These are phyloP conservation scores for Populus hybrid DNA, from an alignment of 441 rosid genomes.

Conservation along the genomic window DNA sequence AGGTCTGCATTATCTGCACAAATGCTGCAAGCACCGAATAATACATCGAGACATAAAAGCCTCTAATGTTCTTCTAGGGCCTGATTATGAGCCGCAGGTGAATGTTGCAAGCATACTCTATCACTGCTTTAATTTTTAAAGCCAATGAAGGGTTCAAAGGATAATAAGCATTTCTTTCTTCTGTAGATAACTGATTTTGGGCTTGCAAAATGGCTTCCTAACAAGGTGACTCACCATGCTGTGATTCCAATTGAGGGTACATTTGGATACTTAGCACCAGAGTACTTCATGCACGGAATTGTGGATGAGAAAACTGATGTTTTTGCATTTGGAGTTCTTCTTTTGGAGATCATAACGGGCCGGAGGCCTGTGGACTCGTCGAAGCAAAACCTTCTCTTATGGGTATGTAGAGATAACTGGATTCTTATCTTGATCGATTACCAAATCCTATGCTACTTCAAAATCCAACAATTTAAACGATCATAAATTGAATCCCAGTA, in stretches of 20 bases:
- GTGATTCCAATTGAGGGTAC: conserved; percentile 91
- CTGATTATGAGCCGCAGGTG: conserved; percentile 84
- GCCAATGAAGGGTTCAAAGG: not conserved
- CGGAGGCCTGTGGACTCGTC: conserved; percentile 75
- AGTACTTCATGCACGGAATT: conserved; percentile 91
- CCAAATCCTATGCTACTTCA: not conserved
- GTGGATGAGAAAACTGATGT: conserved; percentile 94
- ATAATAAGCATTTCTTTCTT: not conserved
- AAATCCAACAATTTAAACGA: not conserved
- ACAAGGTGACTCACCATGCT: conserved; percentile 91
- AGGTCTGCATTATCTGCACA: conserved; percentile 93
- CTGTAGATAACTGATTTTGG: conserved; percentile 87
- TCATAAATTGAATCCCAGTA: not conserved
- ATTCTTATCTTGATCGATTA: not conserved
- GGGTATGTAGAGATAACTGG: conserved; percentile 44
- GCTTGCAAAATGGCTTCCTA: conserved; percentile 92
- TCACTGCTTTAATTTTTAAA: too few relatives aligned
- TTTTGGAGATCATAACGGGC: conserved; percentile 81
- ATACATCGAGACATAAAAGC: conserved; percentile 96
- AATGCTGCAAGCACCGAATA: conserved; percentile 78
- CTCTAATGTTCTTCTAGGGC: conserved; percentile 90
- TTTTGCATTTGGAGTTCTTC: conserved; percentile 85
- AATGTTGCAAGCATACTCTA: conserved; percentile 15
- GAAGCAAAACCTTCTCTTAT: conserved; percentile 70
- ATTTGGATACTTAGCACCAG: conserved; percentile 92